These are phyloP conservation scores for Beauveria sp. DNA, from an alignment of 2,329 filamentous ascomycete species.

Conservation along the genomic window DNA sequence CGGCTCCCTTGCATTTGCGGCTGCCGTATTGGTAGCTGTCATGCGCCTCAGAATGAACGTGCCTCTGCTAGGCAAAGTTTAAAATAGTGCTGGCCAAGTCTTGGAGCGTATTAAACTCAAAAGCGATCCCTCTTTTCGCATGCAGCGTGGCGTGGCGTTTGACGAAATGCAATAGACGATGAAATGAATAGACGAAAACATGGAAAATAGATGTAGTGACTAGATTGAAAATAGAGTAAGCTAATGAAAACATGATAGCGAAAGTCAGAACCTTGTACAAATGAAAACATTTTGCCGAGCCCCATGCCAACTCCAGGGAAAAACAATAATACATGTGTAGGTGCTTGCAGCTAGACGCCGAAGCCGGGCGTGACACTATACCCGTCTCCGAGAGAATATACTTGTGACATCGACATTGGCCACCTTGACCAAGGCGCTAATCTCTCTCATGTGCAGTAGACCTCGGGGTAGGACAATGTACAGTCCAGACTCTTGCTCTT, in stretches of 20 bases:
- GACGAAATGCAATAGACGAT: neutral
- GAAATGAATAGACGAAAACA: neutral
- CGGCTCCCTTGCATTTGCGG: slow-evolving; percentile 41
- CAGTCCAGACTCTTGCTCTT: slow-evolving; percentile 12
- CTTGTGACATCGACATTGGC: slow-evolving; percentile 12
- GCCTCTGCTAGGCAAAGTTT: slow-evolving; percentile 23
- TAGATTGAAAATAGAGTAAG: neutral
- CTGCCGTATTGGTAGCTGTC: slow-evolving; percentile 33
- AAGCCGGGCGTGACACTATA: neutral
- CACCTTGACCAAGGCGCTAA: slow-evolving; percentile 15
- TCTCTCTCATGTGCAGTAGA: slow-evolving; percentile 13
- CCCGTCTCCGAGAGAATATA: neutral
- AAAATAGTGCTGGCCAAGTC: neutral
- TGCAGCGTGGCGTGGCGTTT: too few relatives aligned
- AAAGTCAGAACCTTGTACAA: neutral
- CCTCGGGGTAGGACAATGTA: slow-evolving; percentile 16
- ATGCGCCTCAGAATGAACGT: slow-evolving; percentile 37
- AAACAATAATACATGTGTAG: neutral
- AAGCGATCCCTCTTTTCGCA: neutral
- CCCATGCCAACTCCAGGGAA: neutral
- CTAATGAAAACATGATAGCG: neutral
- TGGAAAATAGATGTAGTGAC: neutral
- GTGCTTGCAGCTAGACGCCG: neutral
- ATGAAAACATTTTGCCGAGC: neutral
- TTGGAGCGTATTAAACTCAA: neutral